Conservation (phyloP, 1,284 basidiomycete species). For the Microbotryum scabiosae region DNA sequence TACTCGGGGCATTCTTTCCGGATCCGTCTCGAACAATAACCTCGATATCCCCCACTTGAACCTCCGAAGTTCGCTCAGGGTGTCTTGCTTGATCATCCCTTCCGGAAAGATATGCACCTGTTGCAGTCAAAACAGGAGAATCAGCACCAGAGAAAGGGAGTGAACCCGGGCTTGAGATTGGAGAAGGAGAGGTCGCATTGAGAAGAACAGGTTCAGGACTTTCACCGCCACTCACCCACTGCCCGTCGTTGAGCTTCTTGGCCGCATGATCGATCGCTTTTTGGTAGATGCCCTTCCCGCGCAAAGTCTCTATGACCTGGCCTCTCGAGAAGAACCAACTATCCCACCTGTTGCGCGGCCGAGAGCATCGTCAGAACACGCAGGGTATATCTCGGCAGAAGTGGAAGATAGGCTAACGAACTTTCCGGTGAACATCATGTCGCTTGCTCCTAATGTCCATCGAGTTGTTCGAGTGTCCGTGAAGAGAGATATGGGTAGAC, state of each 20-base stretch:
- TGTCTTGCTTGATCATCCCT: slow-evolving; percentile 76
- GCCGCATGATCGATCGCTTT: slow-evolving; percentile 75
- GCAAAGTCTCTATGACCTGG: slow-evolving; percentile 86
- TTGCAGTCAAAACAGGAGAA: slow-evolving; percentile 1
- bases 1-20: slow-evolving; percentile 53
- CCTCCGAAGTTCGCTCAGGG: slow-evolving; percentile 56
- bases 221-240: slow-evolving; percentile 57
- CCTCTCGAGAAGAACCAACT: slow-evolving; percentile 75
- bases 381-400: background rate
- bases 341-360: slow-evolving; percentile 17
- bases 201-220: background rate
- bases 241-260: slow-evolving; percentile 64
- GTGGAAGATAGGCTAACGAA: background rate
- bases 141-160: background rate
- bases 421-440: slow-evolving; percentile 74
- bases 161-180: too few relatives aligned
- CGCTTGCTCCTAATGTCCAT: slow-evolving; percentile 83
- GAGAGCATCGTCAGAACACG: background rate
- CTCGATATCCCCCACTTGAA: slow-evolving; percentile 97
- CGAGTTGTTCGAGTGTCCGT: slow-evolving; percentile 53
- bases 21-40: slow-evolving; percentile 67
- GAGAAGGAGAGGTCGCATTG: background rate
- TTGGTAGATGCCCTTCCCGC: slow-evolving; percentile 84
- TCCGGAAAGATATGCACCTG: slow-evolving; percentile 92
- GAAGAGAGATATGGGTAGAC: slow-evolving; percentile 29